Base-by-base conservation (phyloP, 805 yeast genomes). In the Metschnikowia similis region DNA sequence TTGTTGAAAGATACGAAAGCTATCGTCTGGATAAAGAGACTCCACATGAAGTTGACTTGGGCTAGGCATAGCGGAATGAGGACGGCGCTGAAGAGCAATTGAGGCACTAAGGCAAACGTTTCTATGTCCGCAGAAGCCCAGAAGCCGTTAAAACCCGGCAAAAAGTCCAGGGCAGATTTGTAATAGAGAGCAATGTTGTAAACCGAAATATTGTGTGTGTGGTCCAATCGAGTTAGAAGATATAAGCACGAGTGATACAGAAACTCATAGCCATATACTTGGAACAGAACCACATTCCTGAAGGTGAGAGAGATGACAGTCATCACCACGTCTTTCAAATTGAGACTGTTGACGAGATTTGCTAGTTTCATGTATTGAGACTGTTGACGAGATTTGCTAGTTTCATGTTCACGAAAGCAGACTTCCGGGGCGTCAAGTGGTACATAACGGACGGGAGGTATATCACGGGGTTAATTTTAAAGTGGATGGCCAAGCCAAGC, bases 151-250 rank as follows among this genome's bases (percentile, higher is more conserved):
- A 6, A 5, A 8, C 14, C 26, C 27, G n/a, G 34, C 27, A 42
- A 17, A n/a, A 21, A 27, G n/a, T 30, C 44, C 5, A 28, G 35
- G 14, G 74, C 73, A 1, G 90, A 83, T 41, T 77, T 77, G 62
- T 78, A 80, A 64, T 86, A 87, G 37, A 94, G 70, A 21, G 84
- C 71, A 10, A 89, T 71, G 64, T 91, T 87, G 78, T 91, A 94
- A 2, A 91, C 73, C 4, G 96, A 88, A 63, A 94, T 94, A 67
- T 94, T 94, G 68, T 94, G 99, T 43, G 99, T 80, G 66, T 94
- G 99, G 65, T 94, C 99, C 4, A 89, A 67, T 52, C 99, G 74
- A 8, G 80, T 74, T 38, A 92, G 69, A 66, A 94, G 99, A 64
- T 92, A 91, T 4, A 89, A 62, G 63, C 88, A 90, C 0, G 97